These are phyloP conservation scores for Euphorbia corollata DNA, from an alignment of 441 rosid genomes.

Conservation along the genomic window DNA sequence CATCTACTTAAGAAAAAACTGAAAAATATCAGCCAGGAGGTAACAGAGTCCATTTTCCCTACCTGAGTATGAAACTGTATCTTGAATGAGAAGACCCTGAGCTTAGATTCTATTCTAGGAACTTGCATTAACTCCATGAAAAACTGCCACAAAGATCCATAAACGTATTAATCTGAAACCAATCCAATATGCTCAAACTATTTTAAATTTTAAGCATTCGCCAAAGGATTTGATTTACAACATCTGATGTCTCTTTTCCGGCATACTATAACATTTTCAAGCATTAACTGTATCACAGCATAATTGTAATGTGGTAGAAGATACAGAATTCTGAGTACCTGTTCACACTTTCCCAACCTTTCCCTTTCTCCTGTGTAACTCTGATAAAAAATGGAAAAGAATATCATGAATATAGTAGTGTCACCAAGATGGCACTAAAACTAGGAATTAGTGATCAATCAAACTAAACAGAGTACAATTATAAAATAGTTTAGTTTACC, in stretches of 20 bases:
- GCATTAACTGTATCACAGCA: background rate
- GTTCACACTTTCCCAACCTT: conserved; percentile 86
- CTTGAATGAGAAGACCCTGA: conserved; percentile 88
- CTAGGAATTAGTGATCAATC: background rate
- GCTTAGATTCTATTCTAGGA: conserved; percentile 85
- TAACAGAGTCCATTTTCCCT: conserved; percentile 17
- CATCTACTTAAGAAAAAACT: conserved; percentile 15
- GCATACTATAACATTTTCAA: background rate
- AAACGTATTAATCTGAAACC: background rate
- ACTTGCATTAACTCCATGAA: conserved; percentile 87
- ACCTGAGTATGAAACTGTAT: conserved; percentile 84
- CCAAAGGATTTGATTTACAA: background rate
- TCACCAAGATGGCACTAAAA: conserved; percentile 17
- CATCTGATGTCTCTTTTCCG: background rate
- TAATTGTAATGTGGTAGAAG: background rate
- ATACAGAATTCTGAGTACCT: conserved; percentile 34
- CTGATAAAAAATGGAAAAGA: conserved; percentile 31
- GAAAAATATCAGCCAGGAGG: conserved; percentile 14
- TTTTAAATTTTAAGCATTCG: conserved; percentile 5
- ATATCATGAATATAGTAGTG: conserved; percentile 13
- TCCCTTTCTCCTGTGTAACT: conserved; percentile 78
- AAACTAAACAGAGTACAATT: conserved; percentile 14
- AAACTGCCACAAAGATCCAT: conserved; percentile 48
- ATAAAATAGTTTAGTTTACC: conserved; percentile 27
- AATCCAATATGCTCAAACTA: background rate